These are phyloP conservation scores for Penicillium sp. DNA, from an alignment of 2,329 filamentous ascomycete species.

Conservation along the genomic window DNA sequence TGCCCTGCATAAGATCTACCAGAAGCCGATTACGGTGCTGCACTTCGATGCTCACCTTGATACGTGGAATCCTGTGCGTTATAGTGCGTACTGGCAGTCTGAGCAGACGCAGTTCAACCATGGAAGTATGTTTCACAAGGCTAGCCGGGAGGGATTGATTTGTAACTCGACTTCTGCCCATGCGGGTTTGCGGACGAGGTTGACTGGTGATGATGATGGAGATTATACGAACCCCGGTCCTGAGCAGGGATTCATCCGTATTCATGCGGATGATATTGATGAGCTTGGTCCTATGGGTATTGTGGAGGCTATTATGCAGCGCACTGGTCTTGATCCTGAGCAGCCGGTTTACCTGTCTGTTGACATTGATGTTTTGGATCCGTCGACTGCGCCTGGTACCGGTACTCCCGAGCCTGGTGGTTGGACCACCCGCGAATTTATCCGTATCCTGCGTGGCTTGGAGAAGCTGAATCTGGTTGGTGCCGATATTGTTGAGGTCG, in stretches of 20 bases:
- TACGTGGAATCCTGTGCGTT: conserved; percentile 78
- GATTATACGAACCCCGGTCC: conserved; percentile 71
- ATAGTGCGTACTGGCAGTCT: conserved; percentile 72
- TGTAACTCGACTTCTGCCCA: conserved; percentile 74
- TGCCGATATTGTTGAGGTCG: conserved; percentile 86
- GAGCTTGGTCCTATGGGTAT: conserved; percentile 73
- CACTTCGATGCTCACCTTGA: conserved; percentile 81
- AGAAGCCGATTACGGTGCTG: conserved; percentile 64
- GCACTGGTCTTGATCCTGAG: conserved; percentile 64
- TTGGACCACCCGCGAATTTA: conserved; percentile 86
- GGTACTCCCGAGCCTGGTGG: conserved; percentile 88
- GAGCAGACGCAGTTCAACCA: conserved; percentile 78
- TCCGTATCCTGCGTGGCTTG: conserved; percentile 76
- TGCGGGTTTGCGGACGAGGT: conserved; percentile 75
- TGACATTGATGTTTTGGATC: conserved; percentile 80
- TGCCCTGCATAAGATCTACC: conserved; percentile 63
- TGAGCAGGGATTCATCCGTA: conserved; percentile 74
- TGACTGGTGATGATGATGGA: conserved; percentile 63
- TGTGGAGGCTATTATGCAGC: conserved; percentile 66
- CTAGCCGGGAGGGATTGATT: conserved; percentile 76
- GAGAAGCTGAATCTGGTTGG: conserved; percentile 83
- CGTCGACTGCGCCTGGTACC: conserved; percentile 68
- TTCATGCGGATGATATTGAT: conserved; percentile 84
- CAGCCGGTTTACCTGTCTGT: conserved; percentile 78
- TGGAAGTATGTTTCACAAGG: conserved; percentile 89